Percentiles rank a stretch among this genome's conserved stretches.
Conservation (phyloP, 2,329 filamentous ascomycete species). For the Aspergillus sp. region DNA sequence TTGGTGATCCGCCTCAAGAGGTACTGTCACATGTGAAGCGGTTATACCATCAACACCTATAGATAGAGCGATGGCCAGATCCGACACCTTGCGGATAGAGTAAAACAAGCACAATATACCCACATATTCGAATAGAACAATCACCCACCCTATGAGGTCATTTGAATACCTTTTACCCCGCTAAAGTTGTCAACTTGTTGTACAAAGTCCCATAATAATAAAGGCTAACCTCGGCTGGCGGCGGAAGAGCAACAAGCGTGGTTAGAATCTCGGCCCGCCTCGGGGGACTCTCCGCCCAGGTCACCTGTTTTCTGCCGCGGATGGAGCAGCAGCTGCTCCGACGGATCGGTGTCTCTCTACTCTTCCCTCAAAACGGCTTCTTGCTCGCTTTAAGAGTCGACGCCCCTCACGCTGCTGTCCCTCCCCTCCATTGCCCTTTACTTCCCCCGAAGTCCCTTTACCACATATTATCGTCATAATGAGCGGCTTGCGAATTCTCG, state of each 20-base stretch:
- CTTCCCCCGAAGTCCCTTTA: background rate
- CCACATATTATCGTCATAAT: slow-evolving; percentile 34
- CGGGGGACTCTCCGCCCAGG: slow-evolving; percentile 32
- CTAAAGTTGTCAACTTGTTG: too few species aligned
- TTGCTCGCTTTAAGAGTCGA: slow-evolving; percentile 4
- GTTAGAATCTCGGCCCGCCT: slow-evolving; percentile 37
- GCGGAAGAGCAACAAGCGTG: slow-evolving; percentile 19
- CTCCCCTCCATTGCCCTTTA: slow-evolving; percentile 14
- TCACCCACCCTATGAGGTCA: background rate
- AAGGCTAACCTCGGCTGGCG: slow-evolving; percentile 37
- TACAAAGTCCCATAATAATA: background rate
- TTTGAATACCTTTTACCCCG: background rate
- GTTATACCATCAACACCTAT: background rate
- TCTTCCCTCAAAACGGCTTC: background rate
- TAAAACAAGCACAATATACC: background rate
- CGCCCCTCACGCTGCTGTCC: background rate
- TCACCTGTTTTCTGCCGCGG: slow-evolving; percentile 28
- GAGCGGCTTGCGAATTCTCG: slow-evolving; percentile 67
- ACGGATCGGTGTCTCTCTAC: slow-evolving; percentile 24
- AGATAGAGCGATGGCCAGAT: background rate
- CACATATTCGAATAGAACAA: background rate
- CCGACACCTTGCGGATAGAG: background rate
- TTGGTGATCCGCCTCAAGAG: slow-evolving; percentile 51
- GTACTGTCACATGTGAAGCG: background rate
- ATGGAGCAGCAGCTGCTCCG: slow-evolving; percentile 8